These are phyloP conservation scores for Saturnispora serradocipensis DNA, from an alignment of 805 yeast species.

Conservation along the genomic window DNA sequence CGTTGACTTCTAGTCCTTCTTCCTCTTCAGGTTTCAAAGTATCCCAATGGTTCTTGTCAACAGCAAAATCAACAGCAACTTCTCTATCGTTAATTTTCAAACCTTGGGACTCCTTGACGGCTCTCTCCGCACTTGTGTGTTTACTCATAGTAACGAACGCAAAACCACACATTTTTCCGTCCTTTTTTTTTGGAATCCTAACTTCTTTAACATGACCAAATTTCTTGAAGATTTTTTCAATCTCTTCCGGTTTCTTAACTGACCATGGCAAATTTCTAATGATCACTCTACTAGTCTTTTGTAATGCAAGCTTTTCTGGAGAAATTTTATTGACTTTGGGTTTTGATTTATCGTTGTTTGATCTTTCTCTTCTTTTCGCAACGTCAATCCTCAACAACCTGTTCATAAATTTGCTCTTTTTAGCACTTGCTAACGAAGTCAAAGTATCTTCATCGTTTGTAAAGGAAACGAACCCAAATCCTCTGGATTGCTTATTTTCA, in stretches of 20 bases:
- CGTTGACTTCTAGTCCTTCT: conserved; percentile 32
- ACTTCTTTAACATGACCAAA: conserved; percentile 87
- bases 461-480: conserved; percentile 94
- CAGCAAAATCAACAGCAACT: conserved; percentile 90
- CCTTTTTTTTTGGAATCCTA: conserved; percentile 76
- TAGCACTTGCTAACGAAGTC: conserved; percentile 60
- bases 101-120: conserved; percentile 66
- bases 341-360: conserved; percentile 28
- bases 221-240: conserved; percentile 60
- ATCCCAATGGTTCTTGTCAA: conserved; percentile 82
- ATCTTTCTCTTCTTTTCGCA: conserved; percentile 89
- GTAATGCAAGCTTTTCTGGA: conserved; percentile 18
- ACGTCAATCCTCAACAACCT: conserved; percentile 67
- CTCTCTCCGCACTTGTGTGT: conserved; percentile 65
- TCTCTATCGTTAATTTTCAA: conserved; percentile 80
- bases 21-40: conserved; percentile 38
- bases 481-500: conserved; percentile 66
- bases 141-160: conserved; percentile 90
- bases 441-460: conserved; percentile 75
- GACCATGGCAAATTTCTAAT: conserved; percentile 96
- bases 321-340: not conserved
- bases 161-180: conserved; percentile 89
- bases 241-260: conserved; percentile 63
- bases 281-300: conserved; percentile 75
- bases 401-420: conserved; percentile 56